Evolutionary conservation across 176 grass and related monocot genomes (phyloP).

Genomic region (Eleusine indica): DNA sequence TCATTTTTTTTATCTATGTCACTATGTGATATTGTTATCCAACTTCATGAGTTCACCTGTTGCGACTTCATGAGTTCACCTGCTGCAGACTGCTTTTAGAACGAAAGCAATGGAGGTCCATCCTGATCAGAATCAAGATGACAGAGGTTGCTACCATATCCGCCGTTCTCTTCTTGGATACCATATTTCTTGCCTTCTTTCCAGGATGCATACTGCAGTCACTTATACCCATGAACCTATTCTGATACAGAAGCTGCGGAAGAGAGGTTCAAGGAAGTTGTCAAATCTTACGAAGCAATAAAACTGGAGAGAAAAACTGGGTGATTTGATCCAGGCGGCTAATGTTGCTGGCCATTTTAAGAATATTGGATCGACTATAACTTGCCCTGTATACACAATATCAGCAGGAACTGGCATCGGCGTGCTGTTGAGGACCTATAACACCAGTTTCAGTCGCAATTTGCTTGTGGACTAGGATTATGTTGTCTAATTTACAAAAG

Average conservation of each 20-base stretch:
- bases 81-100: conserved; percentile 87
- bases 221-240: conserved; percentile 4
- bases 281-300: conserved; percentile 90
- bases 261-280: conserved; percentile 91
- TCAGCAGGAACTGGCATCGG: conserved; percentile 16
- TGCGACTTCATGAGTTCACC: conserved; percentile 17
- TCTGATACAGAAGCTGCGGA: conserved; percentile 70
- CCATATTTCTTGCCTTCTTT: background rate
- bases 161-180: conserved; percentile 15
- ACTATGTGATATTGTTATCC: conserved; percentile 22
- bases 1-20: conserved; percentile 18
- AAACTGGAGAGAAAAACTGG: conserved; percentile 79
- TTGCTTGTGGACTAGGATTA: conserved; percentile 43
- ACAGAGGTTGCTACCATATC: conserved; percentile 60
- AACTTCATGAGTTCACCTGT: conserved; percentile 20
- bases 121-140: conserved; percentile 97
- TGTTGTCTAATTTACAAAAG: conserved; percentile 14
- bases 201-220: background rate
- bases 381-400: background rate
- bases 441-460: conserved; percentile 3
- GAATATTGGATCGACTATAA: conserved; percentile 27
- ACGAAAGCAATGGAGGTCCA: conserved; percentile 96
- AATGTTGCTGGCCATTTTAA: background rate
- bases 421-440: conserved; percentile 3
- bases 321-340: conserved; percentile 29